These are phyloP conservation scores for Mycena vitilis DNA, from an alignment of 768 basidiomycete species.

Conservation along the genomic window DNA sequence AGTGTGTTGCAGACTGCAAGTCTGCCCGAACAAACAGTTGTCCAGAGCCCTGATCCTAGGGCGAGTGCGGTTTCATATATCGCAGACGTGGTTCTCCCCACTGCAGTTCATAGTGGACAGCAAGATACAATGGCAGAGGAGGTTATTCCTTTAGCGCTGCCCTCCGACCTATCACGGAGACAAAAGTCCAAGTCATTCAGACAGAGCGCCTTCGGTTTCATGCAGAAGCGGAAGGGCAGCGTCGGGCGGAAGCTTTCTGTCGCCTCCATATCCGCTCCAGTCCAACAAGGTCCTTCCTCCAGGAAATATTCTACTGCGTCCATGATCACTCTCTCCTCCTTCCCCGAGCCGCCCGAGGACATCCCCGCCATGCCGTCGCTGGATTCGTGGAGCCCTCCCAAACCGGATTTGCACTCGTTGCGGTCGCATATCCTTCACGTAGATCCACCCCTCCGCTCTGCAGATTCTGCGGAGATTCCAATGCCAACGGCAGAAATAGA, in stretches of 20 bases:
- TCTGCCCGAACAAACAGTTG: background rate
- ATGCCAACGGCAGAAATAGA: background rate
- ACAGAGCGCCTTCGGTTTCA: constrained; percentile 13
- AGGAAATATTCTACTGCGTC: constrained; percentile 25
- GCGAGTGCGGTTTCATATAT: background rate
- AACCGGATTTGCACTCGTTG: background rate
- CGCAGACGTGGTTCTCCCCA: background rate
- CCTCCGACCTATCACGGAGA: background rate
- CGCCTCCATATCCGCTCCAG: constrained; percentile 26
- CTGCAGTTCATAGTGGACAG: background rate
- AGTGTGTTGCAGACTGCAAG: constrained; percentile 18
- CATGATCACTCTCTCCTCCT: constrained; percentile 32
- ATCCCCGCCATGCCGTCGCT: constrained; percentile 16
- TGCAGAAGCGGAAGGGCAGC: constrained; percentile 18
- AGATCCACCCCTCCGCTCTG: constrained; percentile 7
- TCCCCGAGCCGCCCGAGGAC: constrained; percentile 22
- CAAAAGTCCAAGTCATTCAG: constrained; percentile 14
- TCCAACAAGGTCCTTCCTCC: background rate
- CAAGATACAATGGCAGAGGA: background rate
- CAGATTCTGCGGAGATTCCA: background rate
- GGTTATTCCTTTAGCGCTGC: background rate
- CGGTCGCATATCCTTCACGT: constrained; percentile 20
- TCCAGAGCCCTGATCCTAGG: background rate
- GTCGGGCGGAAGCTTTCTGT: constrained; percentile 3
- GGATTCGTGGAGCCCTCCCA: background rate